These are phyloP conservation scores for Epithele typhae DNA, from an alignment of 768 basidiomycete genomes.

Conservation along the genomic window DNA sequence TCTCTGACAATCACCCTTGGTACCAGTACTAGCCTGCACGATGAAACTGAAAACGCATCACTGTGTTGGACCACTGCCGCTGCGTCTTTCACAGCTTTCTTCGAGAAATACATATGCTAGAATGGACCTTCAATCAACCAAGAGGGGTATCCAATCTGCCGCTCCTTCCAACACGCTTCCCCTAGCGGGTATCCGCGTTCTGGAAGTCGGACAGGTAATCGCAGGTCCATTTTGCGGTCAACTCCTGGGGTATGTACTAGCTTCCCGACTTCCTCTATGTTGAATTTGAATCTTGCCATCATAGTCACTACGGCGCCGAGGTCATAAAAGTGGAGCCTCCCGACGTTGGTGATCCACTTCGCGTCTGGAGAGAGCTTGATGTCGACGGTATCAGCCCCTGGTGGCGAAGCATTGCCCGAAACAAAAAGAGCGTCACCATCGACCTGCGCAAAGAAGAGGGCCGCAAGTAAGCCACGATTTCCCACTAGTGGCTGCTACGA, in stretches of 20 bases:
- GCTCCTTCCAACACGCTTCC: constrained; percentile 37
- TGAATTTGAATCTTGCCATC: not conserved
- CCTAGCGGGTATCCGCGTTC: constrained; percentile 56
- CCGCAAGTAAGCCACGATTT: constrained; percentile 32
- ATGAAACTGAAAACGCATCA: too few species aligned
- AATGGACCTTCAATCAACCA: too few species aligned
- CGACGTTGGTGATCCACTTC: constrained; percentile 57
- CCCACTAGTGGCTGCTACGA: not conserved
- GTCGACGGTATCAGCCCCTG: constrained; percentile 68
- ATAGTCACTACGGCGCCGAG: constrained; percentile 68
- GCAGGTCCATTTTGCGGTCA: constrained; percentile 74
- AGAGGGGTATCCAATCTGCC: too few species aligned
- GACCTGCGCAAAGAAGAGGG: constrained; percentile 58
- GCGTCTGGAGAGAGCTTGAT: constrained; percentile 70
- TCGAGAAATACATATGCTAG: too few species aligned
- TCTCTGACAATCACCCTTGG: too few species aligned
- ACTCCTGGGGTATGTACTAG: constrained; percentile 50
- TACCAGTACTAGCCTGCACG: too few species aligned
- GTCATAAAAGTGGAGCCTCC: constrained; percentile 71
- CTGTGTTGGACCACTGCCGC: too few species aligned
- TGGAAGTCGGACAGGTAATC: constrained; percentile 68
- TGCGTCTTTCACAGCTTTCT: too few species aligned
- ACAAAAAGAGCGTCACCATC: constrained; percentile 72
- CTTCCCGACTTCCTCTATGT: not conserved
- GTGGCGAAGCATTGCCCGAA: constrained; percentile 67